A percentile compares a stretch with the other conserved stretches of the same genome.
These are phyloP conservation scores for Saturnispora halmiae DNA, from an alignment of 805 yeast genomes.

Conservation along the genomic window DNA sequence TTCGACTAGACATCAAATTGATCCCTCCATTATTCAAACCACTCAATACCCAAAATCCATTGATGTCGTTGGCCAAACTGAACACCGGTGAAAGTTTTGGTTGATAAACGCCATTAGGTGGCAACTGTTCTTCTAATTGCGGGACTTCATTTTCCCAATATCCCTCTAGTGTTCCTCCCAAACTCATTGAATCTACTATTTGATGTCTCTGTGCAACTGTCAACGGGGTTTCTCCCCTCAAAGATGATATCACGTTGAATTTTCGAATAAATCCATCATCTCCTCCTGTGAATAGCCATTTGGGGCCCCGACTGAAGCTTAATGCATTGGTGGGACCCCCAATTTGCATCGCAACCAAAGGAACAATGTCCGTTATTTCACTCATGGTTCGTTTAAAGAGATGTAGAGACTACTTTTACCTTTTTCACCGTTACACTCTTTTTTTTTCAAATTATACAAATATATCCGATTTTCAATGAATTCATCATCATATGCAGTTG, in stretches of 20 bases:
- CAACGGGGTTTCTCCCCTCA: constrained; percentile 78
- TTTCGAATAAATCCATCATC: constrained; percentile 90
- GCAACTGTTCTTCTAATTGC: background rate
- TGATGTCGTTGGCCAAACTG: constrained; percentile 73
- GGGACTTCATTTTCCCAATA: constrained; percentile 99
- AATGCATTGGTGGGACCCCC: constrained; percentile 69
- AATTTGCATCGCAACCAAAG: constrained; percentile 83
- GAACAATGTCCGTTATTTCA: no score
- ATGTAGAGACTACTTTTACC: no score
- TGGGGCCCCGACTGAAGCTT: constrained; percentile 69
- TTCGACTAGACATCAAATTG: constrained; percentile 69
- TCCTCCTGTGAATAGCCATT: constrained; percentile 89
- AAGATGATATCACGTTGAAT: constrained; percentile 75
- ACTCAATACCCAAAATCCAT: constrained; percentile 74
- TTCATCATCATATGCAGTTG: constrained; percentile 34
- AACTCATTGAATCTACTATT: constrained; percentile 72
- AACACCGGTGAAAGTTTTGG: constrained; percentile 78
- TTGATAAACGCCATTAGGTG: constrained; percentile 34
- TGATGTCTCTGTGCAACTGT: constrained; percentile 90
- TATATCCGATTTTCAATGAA: background rate
- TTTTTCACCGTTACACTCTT: no score
- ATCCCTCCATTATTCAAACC: constrained; percentile 86
- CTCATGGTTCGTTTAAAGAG: background rate
- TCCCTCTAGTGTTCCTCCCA: constrained; percentile 72
- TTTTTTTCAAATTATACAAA: no score